Evolutionary conservation across 2,329 filamentous ascomycete genomes (phyloP).

Genomic region (Colletotrichum tropicale): DNA sequence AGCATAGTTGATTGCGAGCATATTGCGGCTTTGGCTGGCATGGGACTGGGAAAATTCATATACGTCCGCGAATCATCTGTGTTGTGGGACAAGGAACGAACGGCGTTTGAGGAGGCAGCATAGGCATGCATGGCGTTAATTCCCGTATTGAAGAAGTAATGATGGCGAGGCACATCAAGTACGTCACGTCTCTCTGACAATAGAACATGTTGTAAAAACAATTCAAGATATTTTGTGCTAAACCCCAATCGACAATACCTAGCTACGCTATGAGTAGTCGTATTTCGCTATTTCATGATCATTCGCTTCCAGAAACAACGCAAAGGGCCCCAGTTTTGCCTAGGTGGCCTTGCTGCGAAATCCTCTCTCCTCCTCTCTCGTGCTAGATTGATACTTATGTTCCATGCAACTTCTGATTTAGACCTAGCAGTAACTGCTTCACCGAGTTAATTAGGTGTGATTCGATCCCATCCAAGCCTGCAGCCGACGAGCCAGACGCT

Average conservation of each 20-base stretch:
- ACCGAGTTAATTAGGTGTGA: slow-evolving; percentile 45
- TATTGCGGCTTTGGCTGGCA: no score
- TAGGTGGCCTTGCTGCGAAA: not conserved
- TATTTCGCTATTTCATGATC: slow-evolving; percentile 18
- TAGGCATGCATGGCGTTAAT: no score
- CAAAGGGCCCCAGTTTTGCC: not conserved
- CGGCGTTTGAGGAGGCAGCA: no score
- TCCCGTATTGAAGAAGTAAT: no score
- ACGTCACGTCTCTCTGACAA: no score
- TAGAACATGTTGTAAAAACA: not conserved
- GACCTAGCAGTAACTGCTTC: slow-evolving; percentile 40
- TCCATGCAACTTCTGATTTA: slow-evolving; percentile 40
- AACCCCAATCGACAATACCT: not conserved
- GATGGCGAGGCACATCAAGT: no score
- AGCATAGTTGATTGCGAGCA: no score
- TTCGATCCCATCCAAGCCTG: slow-evolving; percentile 43
- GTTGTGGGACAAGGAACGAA: no score
- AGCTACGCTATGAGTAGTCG: not conserved
- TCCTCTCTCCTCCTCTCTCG: not conserved
- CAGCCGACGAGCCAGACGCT: slow-evolving; percentile 1
- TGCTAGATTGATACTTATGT: not conserved
- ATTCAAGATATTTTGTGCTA: slow-evolving; percentile 8
- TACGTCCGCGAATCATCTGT: no score
- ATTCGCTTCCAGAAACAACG: slow-evolving; percentile 2
- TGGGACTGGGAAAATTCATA: no score